phyloP scores from a whole-genome alignment of 78 protist genomes.

The Bigelowiella natans region DNA sequence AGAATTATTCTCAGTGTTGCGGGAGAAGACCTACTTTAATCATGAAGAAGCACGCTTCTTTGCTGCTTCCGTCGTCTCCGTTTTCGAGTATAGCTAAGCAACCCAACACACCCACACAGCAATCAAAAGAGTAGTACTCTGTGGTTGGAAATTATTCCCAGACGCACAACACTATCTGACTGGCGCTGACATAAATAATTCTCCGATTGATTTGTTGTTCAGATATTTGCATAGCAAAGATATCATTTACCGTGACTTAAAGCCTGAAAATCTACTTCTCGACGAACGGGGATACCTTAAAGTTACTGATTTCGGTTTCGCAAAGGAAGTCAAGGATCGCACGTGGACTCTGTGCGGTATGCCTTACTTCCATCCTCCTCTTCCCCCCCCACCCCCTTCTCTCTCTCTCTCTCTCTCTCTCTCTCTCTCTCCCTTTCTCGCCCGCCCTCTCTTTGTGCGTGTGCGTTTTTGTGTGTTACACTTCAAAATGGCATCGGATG shows the following conservation, averaged over 20 bases:
- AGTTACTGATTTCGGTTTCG: not conserved
- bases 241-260: not conserved
- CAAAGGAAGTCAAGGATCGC: not conserved
- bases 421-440: not conserved
- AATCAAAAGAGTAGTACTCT: too few relatives aligned
- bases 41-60: not conserved
- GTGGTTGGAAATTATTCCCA: too few relatives aligned
- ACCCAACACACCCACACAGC: too few relatives aligned
- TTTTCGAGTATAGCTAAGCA: conserved; percentile 2
- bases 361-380: not conserved
- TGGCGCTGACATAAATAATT: too few relatives aligned
- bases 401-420: not conserved
- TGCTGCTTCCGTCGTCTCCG: not conserved
- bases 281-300: not conserved
- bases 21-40: not conserved
- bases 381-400: not conserved
- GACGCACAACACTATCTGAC: too few relatives aligned
- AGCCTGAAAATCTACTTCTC: conserved; percentile 1
- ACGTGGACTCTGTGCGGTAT: not conserved
- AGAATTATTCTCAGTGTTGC: not conserved
- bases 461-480: not conserved
- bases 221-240: not conserved
- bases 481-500: too few relatives aligned
- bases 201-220: not conserved
- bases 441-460: not conserved